These are phyloP conservation scores for Penicillium parvum DNA, from an alignment of 495 filamentous ascomycete species.

Conservation along the genomic window DNA sequence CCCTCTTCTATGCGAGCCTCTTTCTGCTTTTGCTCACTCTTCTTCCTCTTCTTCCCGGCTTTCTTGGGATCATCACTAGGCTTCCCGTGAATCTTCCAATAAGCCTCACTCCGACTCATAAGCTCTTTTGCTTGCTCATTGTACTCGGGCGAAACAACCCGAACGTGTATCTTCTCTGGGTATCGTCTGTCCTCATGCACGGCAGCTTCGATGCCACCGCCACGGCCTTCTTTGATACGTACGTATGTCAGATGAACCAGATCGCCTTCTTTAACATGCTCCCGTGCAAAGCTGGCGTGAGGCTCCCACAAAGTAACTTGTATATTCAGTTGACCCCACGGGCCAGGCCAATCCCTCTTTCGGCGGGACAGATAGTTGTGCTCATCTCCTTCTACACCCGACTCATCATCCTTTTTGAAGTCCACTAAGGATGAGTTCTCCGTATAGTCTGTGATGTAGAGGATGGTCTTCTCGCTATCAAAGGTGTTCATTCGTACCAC, in stretches of 20 bases:
- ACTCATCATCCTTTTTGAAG: conserved; percentile 35
- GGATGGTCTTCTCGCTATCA: conserved; percentile 44
- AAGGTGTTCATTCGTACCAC: conserved; percentile 61
- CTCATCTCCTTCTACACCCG: conserved; percentile 44
- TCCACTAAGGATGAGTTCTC: conserved; percentile 56
- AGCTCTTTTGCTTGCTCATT: conserved; percentile 56
- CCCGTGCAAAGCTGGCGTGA: conserved; percentile 56
- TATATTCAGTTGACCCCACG: conserved; percentile 69
- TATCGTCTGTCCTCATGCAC: conserved; percentile 59
- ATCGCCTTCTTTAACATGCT: conserved; percentile 51
- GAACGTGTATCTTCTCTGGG: conserved; percentile 51
- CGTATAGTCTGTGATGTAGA: conserved; percentile 90
- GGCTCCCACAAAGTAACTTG: conserved; percentile 67
- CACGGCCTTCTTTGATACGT: conserved; percentile 53
- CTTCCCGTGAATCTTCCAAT: conserved; percentile 44
- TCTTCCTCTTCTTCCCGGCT: conserved; percentile 28
- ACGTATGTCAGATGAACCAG: conserved; percentile 69
- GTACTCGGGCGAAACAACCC: conserved; percentile 37
- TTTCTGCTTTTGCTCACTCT: conserved; percentile 29
- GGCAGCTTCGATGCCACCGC: conserved; percentile 62
- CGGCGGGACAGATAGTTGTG: conserved; percentile 38
- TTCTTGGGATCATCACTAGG: conserved; percentile 32
- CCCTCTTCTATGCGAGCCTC: conserved; percentile 33
- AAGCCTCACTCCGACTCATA: conserved; percentile 57
- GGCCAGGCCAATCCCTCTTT: conserved; percentile 64